These are phyloP conservation scores for Calonectria pauciramosa DNA, from an alignment of 2,329 filamentous ascomycete genomes.

Conservation along the genomic window DNA sequence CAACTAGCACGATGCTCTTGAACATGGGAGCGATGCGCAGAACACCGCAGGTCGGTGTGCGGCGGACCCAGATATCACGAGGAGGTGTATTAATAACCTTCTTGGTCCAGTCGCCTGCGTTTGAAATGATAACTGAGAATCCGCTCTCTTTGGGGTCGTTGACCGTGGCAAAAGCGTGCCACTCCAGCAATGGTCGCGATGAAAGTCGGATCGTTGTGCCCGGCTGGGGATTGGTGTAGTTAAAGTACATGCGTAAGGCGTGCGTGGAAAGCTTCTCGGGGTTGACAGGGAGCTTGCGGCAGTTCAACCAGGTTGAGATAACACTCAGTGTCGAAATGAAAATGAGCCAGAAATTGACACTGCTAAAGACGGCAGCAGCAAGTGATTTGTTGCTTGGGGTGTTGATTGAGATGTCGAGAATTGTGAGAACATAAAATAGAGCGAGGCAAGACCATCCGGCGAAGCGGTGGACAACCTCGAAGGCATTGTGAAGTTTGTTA, in stretches of 20 bases:
- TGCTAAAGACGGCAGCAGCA: background rate
- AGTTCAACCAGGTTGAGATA: slow-evolving; percentile 74
- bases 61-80: slow-evolving; percentile 72
- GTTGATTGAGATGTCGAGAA: background rate
- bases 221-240: slow-evolving; percentile 64
- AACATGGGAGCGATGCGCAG: slow-evolving; percentile 75
- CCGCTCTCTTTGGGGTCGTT: slow-evolving; percentile 63
- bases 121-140: slow-evolving; percentile 76
- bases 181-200: slow-evolving; percentile 59
- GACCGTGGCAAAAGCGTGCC: slow-evolving; percentile 80
- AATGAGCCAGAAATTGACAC: slow-evolving; percentile 71
- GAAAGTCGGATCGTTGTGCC: slow-evolving; percentile 66
- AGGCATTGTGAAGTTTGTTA: background rate
- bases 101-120: slow-evolving; percentile 74
- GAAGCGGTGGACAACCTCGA: background rate
- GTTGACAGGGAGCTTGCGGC: slow-evolving; percentile 73
- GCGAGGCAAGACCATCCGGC: background rate
- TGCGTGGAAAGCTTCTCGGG: slow-evolving; percentile 76
- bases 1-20: slow-evolving; percentile 71
- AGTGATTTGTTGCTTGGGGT: background rate
- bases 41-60: slow-evolving; percentile 74
- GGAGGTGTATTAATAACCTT: slow-evolving; percentile 73
- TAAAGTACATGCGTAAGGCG: slow-evolving; percentile 77
- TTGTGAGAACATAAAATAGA: background rate
- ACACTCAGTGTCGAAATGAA: slow-evolving; percentile 71